These are phyloP conservation scores for Hibiscus mutabilis DNA, from an alignment of 345 rosid species.

Conservation along the genomic window DNA sequence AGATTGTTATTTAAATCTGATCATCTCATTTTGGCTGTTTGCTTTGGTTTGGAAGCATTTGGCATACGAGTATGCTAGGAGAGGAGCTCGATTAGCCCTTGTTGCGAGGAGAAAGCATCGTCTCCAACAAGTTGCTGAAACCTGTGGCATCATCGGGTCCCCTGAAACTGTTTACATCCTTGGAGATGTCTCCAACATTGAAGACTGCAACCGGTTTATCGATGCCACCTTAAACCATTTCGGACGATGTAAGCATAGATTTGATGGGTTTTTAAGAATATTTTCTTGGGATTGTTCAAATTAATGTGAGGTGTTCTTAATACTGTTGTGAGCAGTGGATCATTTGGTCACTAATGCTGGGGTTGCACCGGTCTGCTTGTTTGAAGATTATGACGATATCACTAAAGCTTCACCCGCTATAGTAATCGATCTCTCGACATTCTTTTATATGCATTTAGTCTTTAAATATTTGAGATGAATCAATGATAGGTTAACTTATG, in stretches of 20 bases:
- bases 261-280: not conserved
- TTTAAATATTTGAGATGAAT: not conserved
- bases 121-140: constrained; percentile 38
- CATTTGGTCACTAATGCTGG: constrained; percentile 66
- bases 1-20: too few relatives aligned
- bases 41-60: constrained; percentile 25
- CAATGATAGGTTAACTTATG: not conserved
- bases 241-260: constrained; percentile 32
- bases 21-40: too few relatives aligned
- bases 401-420: constrained; percentile 34
- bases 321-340: constrained; percentile 36
- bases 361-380: constrained; percentile 35
- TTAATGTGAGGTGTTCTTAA: not conserved
- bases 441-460: not conserved
- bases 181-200: constrained; percentile 52
- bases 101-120: constrained; percentile 39
- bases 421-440: constrained; percentile 21
- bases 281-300: not conserved
- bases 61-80: constrained; percentile 54
- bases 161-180: constrained; percentile 33
- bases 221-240: constrained; percentile 36
- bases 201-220: constrained; percentile 42
- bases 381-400: constrained; percentile 47
- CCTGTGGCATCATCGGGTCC: constrained; percentile 35
- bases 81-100: constrained; percentile 53